Conservation (phyloP, 192 early-diverging fungal species). For the Coemansia sp. region DNA sequence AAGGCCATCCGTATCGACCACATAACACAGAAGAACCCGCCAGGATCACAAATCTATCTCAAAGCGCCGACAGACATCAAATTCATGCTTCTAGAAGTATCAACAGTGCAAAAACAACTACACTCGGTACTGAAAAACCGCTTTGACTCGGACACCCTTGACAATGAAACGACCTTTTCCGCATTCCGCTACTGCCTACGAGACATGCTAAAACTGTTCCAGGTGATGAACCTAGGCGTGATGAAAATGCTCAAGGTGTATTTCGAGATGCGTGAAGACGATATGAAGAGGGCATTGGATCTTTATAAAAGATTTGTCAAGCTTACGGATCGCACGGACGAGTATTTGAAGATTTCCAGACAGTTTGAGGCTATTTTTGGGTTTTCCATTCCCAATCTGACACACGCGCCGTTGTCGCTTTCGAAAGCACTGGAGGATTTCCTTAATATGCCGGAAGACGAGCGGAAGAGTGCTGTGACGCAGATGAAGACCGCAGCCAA, state of each 20-base stretch:
- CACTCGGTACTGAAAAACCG: slow-evolving; percentile 56
- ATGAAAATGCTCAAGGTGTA: slow-evolving; percentile 62
- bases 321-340: slow-evolving; percentile 53
- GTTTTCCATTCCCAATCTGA: slow-evolving; percentile 52
- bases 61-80: slow-evolving; percentile 40
- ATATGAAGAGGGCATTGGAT: slow-evolving; percentile 55
- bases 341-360: slow-evolving; percentile 53
- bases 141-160: slow-evolving; percentile 50
- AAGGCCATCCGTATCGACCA: slow-evolving; percentile 55
- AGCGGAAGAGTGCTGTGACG: slow-evolving; percentile 34
- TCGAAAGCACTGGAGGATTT: slow-evolving; percentile 54
- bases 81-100: slow-evolving; percentile 53
- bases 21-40: slow-evolving; percentile 42
- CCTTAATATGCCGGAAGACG: slow-evolving; percentile 40
- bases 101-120: slow-evolving; percentile 54
- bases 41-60: slow-evolving; percentile 46
- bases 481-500: slow-evolving; percentile 5
- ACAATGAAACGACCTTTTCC: slow-evolving; percentile 57
- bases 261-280: slow-evolving; percentile 51
- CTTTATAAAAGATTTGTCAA: slow-evolving; percentile 59
- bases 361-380: slow-evolving; percentile 54
- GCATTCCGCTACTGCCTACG: slow-evolving; percentile 54
- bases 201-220: slow-evolving; percentile 58
- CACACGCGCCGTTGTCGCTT: slow-evolving; percentile 55
- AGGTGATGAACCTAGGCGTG: slow-evolving; percentile 59